Conservation (phyloP, 2,329 filamentous ascomycete species). For the Clonostachys sp. region DNA sequence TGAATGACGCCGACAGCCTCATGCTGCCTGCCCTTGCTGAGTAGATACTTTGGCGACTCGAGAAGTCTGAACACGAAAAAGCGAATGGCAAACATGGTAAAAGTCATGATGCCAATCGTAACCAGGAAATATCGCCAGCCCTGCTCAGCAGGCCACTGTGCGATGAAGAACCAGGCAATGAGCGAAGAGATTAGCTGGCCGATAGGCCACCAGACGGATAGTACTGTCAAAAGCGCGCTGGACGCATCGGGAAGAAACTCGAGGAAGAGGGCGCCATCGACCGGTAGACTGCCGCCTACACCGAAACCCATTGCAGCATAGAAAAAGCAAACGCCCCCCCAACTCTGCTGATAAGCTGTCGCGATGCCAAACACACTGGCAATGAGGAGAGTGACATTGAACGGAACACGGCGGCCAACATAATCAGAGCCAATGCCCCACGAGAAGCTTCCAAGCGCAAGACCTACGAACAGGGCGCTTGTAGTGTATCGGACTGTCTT, state of each 20-base stretch:
- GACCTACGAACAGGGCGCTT: slow-evolving; percentile 68
- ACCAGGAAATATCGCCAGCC: slow-evolving; percentile 75
- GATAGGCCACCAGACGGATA: slow-evolving; percentile 86
- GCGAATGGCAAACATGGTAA: slow-evolving; percentile 72
- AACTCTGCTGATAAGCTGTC: slow-evolving; percentile 63
- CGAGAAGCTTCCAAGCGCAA: slow-evolving; percentile 73
- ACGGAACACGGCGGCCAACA: slow-evolving; percentile 73
- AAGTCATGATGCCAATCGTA: slow-evolving; percentile 67
- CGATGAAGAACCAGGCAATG: slow-evolving; percentile 73
- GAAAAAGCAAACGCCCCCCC: slow-evolving; percentile 58
- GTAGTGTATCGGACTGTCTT: slow-evolving; percentile 78
- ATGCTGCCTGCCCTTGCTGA: slow-evolving; percentile 69
- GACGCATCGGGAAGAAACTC: slow-evolving; percentile 76
- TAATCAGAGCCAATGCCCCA: slow-evolving; percentile 80
- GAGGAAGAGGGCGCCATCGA: slow-evolving; percentile 77
- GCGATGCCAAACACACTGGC: slow-evolving; percentile 70
- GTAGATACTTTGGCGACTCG: slow-evolving; percentile 80
- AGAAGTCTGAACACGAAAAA: slow-evolving; percentile 79
- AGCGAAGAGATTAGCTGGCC: slow-evolving; percentile 71
- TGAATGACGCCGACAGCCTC: slow-evolving; percentile 80
- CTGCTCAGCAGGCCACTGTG: slow-evolving; percentile 61
- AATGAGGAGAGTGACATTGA: slow-evolving; percentile 75
- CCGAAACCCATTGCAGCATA: slow-evolving; percentile 62
- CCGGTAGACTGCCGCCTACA: slow-evolving; percentile 71
- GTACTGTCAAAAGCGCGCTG: slow-evolving; percentile 68